Evolutionary conservation across 352 stramenopile genomes (phyloP).

Genomic region (Sclerospora graminicola): DNA sequence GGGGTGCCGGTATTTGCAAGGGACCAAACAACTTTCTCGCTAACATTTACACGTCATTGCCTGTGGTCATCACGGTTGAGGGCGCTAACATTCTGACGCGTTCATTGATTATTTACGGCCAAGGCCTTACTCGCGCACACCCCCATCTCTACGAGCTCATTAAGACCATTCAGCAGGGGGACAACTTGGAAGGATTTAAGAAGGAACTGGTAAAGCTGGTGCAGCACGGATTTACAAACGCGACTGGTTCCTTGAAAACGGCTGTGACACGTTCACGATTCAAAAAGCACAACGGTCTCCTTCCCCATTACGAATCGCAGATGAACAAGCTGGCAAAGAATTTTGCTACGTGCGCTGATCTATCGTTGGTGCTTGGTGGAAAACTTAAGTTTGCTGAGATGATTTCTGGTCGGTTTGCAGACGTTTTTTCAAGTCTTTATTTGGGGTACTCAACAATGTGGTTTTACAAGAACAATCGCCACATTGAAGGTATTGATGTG

Average conservation of each 20-base stretch:
- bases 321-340: slow-evolving; percentile 94
- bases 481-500: slow-evolving; percentile 90
- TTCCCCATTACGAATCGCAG: slow-evolving; percentile 95
- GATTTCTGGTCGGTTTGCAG: slow-evolving; percentile 93
- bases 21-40: slow-evolving; percentile 95
- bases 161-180: slow-evolving; percentile 91
- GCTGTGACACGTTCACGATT: slow-evolving; percentile 88
- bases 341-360: slow-evolving; percentile 93
- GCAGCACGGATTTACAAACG: slow-evolving; percentile 90
- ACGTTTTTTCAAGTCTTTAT: slow-evolving; percentile 96
- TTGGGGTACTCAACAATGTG: slow-evolving; percentile 95
- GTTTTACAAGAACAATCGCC: slow-evolving; percentile 92
- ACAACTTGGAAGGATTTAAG: slow-evolving; percentile 91
- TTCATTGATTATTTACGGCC: slow-evolving; percentile 96
- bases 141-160: slow-evolving; percentile 97
- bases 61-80: slow-evolving; percentile 97
- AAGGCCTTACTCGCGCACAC: slow-evolving; percentile 95
- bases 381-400: slow-evolving; percentile 99
- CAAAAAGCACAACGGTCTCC: slow-evolving; percentile 77
- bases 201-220: slow-evolving; percentile 93
- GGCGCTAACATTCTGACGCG: slow-evolving; percentile 97
- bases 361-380: slow-evolving; percentile 94
- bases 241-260: slow-evolving; percentile 77
- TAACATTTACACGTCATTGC: slow-evolving; percentile 93
- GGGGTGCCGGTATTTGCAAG: slow-evolving; percentile 94